These are phyloP conservation scores for Amesomyces nigricolor DNA, from an alignment of 2,329 filamentous ascomycete genomes.

Conservation along the genomic window DNA sequence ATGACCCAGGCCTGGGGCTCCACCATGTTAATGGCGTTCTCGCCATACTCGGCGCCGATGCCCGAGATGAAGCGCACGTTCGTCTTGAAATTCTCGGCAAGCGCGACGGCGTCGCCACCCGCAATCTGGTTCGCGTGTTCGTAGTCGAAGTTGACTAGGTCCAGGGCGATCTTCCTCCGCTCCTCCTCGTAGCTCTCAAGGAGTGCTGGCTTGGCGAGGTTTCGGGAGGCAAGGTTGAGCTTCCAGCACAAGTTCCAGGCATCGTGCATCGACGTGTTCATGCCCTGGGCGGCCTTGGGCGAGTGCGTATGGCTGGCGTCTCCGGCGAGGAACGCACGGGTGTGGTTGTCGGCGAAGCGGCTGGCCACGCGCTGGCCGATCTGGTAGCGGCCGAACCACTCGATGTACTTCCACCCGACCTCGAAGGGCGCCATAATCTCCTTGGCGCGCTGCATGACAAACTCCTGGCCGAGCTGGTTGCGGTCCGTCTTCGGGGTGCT, in stretches of 20 bases:
- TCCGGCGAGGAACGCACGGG: slow-evolving; percentile 61
- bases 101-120: slow-evolving; percentile 51
- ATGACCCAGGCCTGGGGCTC: slow-evolving; percentile 37
- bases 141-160: slow-evolving; percentile 54
- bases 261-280: slow-evolving; percentile 59
- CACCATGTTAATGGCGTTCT: slow-evolving; percentile 46
- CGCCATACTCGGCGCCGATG: slow-evolving; percentile 54
- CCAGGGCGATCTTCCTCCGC: slow-evolving; percentile 55
- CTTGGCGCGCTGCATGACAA: slow-evolving; percentile 62
- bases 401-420: slow-evolving; percentile 52
- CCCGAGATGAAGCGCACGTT: slow-evolving; percentile 65
- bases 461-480: slow-evolving; percentile 51
- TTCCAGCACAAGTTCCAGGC: slow-evolving; percentile 55
- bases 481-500: slow-evolving; percentile 38
- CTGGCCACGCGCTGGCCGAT: slow-evolving; percentile 67
- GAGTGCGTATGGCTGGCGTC: slow-evolving; percentile 69
- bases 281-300: slow-evolving; percentile 64
- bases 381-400: slow-evolving; percentile 70
- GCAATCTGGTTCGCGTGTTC: slow-evolving; percentile 46
- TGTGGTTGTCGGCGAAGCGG: slow-evolving; percentile 57
- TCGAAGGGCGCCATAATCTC: slow-evolving; percentile 55
- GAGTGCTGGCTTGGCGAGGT: slow-evolving; percentile 48
- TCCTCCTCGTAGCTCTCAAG: slow-evolving; percentile 59
- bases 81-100: slow-evolving; percentile 59
- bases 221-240: slow-evolving; percentile 48